These are phyloP conservation scores for Eimeria maxima DNA, from an alignment of 169 alveolate genomes.

Conservation along the genomic window DNA sequence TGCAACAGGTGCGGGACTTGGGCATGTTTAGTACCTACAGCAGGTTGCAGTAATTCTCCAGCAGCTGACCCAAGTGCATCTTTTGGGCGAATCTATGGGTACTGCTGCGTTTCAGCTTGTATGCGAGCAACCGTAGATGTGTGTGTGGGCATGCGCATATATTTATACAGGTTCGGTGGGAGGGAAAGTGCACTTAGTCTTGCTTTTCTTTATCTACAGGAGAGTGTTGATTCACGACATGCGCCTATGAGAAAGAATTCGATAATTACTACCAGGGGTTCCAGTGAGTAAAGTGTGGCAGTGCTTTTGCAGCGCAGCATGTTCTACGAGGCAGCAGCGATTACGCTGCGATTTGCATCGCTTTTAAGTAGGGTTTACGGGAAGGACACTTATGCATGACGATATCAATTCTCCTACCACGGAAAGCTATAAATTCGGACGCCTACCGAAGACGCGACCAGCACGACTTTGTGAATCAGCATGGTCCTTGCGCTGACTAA, in stretches of 20 bases:
- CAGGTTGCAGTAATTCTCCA: too few species aligned
- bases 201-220: not conserved
- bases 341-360: not conserved
- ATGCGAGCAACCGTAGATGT: not conserved
- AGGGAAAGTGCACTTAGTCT: not conserved
- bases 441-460: too few species aligned
- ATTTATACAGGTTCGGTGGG: too few species aligned
- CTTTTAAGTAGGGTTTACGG: not conserved
- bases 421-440: too few species aligned
- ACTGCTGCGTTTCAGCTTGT: not conserved
- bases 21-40: too few species aligned
- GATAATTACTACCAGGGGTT: not conserved
- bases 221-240: not conserved
- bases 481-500: too few species aligned
- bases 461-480: too few species aligned
- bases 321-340: not conserved
- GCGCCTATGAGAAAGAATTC: not conserved
- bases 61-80: not conserved
- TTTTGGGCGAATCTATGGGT: not conserved
- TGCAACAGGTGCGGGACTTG: too few species aligned
- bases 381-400: too few species aligned
- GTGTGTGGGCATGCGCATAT: not conserved
- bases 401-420: too few species aligned
- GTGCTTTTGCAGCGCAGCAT: not conserved
- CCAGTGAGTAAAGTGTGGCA: not conserved